Percentiles rank a stretch among this genome's conserved stretches.
Conservation (phyloP, 2,329 filamentous ascomycete genomes). For the Sordariomycetes sp. region DNA sequence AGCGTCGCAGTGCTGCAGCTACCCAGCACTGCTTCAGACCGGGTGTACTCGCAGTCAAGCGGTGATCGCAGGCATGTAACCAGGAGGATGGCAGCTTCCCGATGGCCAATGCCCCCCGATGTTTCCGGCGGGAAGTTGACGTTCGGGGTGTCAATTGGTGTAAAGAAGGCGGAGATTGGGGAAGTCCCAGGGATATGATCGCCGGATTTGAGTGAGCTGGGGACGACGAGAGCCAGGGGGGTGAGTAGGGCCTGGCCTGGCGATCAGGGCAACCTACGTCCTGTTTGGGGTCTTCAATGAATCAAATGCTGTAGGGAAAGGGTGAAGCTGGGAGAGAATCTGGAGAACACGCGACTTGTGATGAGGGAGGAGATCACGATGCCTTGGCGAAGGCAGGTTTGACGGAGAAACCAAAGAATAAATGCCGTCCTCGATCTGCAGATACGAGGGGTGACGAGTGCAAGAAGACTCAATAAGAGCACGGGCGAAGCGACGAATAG, state of each 20-base stretch:
- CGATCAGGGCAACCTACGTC: too few species aligned
- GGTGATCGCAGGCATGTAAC: neutral
- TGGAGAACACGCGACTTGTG: too few species aligned
- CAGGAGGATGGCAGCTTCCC: neutral
- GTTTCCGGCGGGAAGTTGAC: neutral
- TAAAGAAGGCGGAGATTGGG: neutral
- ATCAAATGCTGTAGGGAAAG: too few species aligned
- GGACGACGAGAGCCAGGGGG: neutral
- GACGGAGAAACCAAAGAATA: neutral
- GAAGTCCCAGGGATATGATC: neutral
- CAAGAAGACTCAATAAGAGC: too few species aligned
- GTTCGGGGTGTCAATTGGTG: neutral
- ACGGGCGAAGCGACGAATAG: too few species aligned
- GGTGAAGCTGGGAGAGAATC: too few species aligned
- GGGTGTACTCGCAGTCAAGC: neutral
- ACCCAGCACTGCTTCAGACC: neutral
- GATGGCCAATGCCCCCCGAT: neutral
- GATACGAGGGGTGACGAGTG: neutral
- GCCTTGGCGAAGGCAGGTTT: neutral
- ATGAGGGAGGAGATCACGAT: neutral
- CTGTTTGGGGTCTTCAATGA: too few species aligned
- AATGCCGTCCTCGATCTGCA: too few species aligned
- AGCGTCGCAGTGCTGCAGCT: neutral
- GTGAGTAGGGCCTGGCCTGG: too few species aligned
- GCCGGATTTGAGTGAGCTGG: neutral